Conservation (phyloP, 2,329 filamentous ascomycete genomes). For the Fusarium nelsonii region DNA sequence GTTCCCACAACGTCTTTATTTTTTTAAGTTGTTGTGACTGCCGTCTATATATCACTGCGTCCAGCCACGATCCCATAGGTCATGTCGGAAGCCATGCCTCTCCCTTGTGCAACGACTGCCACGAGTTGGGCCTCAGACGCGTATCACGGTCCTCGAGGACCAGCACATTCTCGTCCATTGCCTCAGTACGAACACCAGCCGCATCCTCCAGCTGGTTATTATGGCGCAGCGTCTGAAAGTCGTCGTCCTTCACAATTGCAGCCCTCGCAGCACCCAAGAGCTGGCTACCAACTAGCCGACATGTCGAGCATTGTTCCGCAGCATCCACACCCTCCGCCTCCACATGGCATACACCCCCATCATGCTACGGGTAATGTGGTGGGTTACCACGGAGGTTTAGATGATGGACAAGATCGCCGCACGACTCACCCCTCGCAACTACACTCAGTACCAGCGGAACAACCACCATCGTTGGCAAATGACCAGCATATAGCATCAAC, state of each 20-base stretch:
- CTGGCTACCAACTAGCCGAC: slow-evolving; percentile 31
- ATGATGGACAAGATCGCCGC: slow-evolving; percentile 25
- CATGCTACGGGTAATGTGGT: slow-evolving; percentile 9
- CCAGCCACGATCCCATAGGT: slow-evolving; percentile 40
- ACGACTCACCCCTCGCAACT: slow-evolving; percentile 14
- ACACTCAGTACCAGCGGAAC: slow-evolving; percentile 15
- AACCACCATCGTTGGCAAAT: slow-evolving; percentile 11
- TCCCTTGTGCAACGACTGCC: slow-evolving; percentile 37
- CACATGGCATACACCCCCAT: slow-evolving; percentile 19
- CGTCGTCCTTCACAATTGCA: slow-evolving; percentile 30
- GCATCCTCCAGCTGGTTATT: slow-evolving; percentile 47
- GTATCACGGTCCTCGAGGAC: slow-evolving; percentile 30
- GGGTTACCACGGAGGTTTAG: slow-evolving; percentile 27
- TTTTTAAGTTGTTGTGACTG: slow-evolving; percentile 37
- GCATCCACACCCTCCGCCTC: slow-evolving; percentile 34
- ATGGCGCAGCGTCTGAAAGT: slow-evolving; percentile 27
- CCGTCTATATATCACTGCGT: slow-evolving; percentile 28
- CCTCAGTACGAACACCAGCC: slow-evolving; percentile 46
- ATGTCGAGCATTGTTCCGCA: slow-evolving; percentile 30
- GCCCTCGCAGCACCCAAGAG: slow-evolving; percentile 19
- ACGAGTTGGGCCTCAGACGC: slow-evolving; percentile 38
- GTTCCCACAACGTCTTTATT: slow-evolving; percentile 38
- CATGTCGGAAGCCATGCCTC: slow-evolving; percentile 48
- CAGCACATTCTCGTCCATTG: slow-evolving; percentile 46
- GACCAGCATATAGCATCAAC: slow-evolving; percentile 14